Percentiles rank a stretch among this genome's conserved stretches.
Evolutionary conservation across 2,329 filamentous ascomycete genomes (phyloP).

Genomic region (Botrytis squamosa): DNA sequence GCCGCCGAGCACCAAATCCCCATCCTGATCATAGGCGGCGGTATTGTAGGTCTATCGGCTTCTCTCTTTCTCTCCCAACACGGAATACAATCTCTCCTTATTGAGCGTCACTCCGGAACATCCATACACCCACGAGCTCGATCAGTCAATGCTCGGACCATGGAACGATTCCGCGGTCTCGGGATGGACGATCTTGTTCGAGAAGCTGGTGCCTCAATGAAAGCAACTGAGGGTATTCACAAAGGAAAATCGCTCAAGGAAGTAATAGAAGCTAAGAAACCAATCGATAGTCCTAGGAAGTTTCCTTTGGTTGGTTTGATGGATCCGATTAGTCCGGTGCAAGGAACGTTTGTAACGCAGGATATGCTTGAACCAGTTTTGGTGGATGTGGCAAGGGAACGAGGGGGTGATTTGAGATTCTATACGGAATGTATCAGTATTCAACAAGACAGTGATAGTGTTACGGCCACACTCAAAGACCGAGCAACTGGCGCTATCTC

Average conservation of each 20-base stretch:
- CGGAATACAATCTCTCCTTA: conserved; percentile 39
- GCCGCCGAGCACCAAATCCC: conserved; percentile 19
- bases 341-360: conserved; percentile 41
- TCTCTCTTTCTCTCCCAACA: conserved; percentile 41
- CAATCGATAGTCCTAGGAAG: conserved; percentile 28
- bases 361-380: conserved; percentile 45
- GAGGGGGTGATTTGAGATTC: conserved; percentile 41
- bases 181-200: conserved; percentile 34
- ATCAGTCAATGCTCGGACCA: conserved; percentile 42
- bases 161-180: conserved; percentile 41
- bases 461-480: conserved; percentile 35
- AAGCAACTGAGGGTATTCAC: conserved; percentile 29
- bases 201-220: conserved; percentile 29
- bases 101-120: conserved; percentile 42
- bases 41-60: conserved; percentile 43
- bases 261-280: conserved; percentile 27
- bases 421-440: conserved; percentile 34
- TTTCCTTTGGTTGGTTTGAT: conserved; percentile 25
- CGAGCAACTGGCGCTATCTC: conserved; percentile 14
- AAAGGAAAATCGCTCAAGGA: conserved; percentile 25
- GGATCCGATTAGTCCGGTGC: conserved; percentile 25
- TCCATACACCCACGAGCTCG: conserved; percentile 43
- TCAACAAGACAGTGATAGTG: conserved; percentile 32
- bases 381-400: conserved; percentile 37
- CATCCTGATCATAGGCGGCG: conserved; percentile 44